Conservation (phyloP, 306 rosid genomes). For the Trifolium fragiferum region DNA sequence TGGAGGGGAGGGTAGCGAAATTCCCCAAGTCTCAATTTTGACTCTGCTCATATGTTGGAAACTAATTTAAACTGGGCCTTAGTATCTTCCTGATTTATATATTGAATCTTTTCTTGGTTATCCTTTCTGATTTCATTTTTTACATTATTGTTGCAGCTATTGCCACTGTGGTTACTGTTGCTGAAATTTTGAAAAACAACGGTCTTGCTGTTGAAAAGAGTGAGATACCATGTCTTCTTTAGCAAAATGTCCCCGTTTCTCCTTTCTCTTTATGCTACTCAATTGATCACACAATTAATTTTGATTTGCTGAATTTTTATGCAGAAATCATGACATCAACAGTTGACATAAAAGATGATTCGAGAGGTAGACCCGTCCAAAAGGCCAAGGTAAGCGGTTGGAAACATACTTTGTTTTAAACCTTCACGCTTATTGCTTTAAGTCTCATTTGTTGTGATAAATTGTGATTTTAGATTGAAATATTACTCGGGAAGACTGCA, state of each 20-base stretch:
- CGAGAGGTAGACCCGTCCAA: conserved; percentile 71
- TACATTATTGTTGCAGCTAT: conserved; percentile 57
- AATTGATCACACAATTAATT: not conserved
- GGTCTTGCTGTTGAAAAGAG: conserved; percentile 85
- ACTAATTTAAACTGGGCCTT: not conserved
- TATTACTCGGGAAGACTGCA: conserved; percentile 69
- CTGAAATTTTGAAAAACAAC: conserved; percentile 81
- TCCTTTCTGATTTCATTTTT: conserved; percentile 23
- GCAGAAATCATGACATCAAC: conserved; percentile 72
- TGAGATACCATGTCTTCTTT: conserved; percentile 35
- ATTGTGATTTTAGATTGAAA: conserved; percentile 63
- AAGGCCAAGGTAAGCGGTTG: conserved; percentile 73
- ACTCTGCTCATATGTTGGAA: not conserved
- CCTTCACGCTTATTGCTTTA: not conserved
- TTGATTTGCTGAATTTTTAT: conserved; percentile 31
- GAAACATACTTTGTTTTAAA: not conserved
- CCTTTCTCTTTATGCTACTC: not conserved
- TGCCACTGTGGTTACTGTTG: conserved; percentile 79
- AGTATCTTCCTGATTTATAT: not conserved
- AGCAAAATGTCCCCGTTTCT: conserved; percentile 1
- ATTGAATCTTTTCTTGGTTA: not conserved
- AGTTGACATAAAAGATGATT: conserved; percentile 74
- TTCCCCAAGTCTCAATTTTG: too few relatives aligned
- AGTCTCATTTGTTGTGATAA: conserved; percentile 11
- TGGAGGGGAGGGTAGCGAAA: too few relatives aligned